Base-by-base conservation (phyloP, 768 basidiomycete species). In the Boletus rubroflammeus region DNA sequence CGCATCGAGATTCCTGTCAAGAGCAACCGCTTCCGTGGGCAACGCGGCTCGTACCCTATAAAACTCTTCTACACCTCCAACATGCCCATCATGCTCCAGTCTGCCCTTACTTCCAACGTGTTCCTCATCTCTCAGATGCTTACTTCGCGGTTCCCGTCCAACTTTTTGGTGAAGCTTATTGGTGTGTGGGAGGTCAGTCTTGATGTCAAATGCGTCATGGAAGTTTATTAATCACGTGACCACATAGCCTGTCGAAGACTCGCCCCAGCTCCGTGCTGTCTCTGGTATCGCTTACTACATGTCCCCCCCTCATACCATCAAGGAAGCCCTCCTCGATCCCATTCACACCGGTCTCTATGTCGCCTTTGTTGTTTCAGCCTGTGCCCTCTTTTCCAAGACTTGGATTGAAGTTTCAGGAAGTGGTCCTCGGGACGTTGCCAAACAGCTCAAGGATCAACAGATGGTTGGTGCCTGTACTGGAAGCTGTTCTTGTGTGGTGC, bases 81-180 rank as follows among this genome's bases (percentile, higher is more conserved):
- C 78, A 99, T 98, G 96, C 96, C 96, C 53, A 98, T 99, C 79
- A 99, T 99, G 96, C 83, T 98, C 56, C 91, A 98, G 75, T 86
- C 83, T 14, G 95, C 95, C 14, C 77, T 98, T 53, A 93, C 93
- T 1, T 88, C 85, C 54, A 96, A 99, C 71, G 85, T 99, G 29
- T 98, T 94, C 77, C 90, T 98, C 72, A 81, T 98, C 64, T 90
- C 85, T 29, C 97, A 98, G 75, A 98, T 98, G 95, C 82, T 98
- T 56, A 86, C 88, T 36, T 80, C 78, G 34, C 83, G 96, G 14
- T 98, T 96, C 85, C 97, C 97, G 0, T 76, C 78, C 61, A 97
- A 97, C 78, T 71, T 98, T 58, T 77, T 98, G 59, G 93, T 98
- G 63, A 82, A 82, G 62, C 78, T 99, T 26, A 80, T 98, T 36